A percentile compares a stretch with the other conserved stretches of the same genome.
Evolutionary conservation across 1,139 yeast genomes (phyloP).

Genomic region (Scheffersomyces insectosa): DNA sequence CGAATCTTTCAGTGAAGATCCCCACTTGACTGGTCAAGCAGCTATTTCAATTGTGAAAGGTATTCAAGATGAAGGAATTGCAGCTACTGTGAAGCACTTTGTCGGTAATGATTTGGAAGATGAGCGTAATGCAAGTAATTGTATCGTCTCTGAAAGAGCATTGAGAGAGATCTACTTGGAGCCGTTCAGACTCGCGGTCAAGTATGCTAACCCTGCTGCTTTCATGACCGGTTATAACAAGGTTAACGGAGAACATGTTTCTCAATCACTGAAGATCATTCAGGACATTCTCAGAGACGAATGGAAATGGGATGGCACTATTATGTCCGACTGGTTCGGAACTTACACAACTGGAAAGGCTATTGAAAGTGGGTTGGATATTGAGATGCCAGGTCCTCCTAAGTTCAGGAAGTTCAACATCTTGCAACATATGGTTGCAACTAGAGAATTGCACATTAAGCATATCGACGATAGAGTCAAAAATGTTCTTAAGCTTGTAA

Average conservation of each 20-base stretch:
- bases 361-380: constrained; percentile 11
- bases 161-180: constrained; percentile 11
- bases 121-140: constrained; percentile 3
- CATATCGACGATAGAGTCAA: constrained; percentile 11
- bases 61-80: constrained; percentile 57
- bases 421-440: constrained; percentile 4
- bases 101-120: constrained; percentile 68
- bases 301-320: constrained; percentile 14
- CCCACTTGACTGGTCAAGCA: constrained; percentile 54
- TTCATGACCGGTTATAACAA: constrained; percentile 14
- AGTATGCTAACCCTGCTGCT: constrained; percentile 10
- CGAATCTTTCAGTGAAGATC: constrained; percentile 69
- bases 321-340: constrained; percentile 16
- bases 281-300: constrained; percentile 9
- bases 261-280: constrained; percentile 7
- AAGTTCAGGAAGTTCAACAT: constrained; percentile 4
- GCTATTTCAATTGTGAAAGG: constrained; percentile 47
- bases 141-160: constrained; percentile 12
- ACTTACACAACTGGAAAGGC: constrained; percentile 8
- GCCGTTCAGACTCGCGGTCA: constrained; percentile 13
- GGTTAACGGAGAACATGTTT: constrained; percentile 13
- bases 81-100: constrained; percentile 56
- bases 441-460: constrained; percentile 9
- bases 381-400: constrained; percentile 16
- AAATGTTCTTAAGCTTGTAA: constrained; percentile 10